These are phyloP conservation scores for Phytophthora sojae DNA, from an alignment of 352 stramenopile genomes.

Conservation along the genomic window DNA sequence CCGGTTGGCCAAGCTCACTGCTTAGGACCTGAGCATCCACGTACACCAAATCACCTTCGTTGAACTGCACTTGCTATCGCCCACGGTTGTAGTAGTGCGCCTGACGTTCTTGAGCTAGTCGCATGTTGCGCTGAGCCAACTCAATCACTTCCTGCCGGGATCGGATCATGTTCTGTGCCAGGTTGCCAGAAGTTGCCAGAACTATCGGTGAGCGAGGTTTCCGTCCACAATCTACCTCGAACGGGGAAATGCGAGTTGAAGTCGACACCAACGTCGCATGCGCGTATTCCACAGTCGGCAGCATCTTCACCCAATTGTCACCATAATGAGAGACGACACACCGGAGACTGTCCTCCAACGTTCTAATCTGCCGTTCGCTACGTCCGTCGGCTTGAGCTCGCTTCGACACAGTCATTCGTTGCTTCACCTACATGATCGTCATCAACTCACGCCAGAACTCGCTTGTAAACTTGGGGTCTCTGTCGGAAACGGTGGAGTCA, in stretches of 20 bases:
- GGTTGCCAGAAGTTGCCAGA: background rate
- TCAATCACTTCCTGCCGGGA: slow-evolving; percentile 2
- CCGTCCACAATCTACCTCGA: slow-evolving; percentile 9
- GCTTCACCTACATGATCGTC: slow-evolving; percentile 9
- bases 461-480: slow-evolving; percentile 8
- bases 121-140: slow-evolving; percentile 5
- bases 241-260: slow-evolving; percentile 6
- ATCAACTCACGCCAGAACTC: slow-evolving; percentile 20
- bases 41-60: slow-evolving; percentile 14
- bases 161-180: slow-evolving; percentile 1
- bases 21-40: background rate
- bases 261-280: slow-evolving; percentile 10
- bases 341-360: slow-evolving; percentile 8
- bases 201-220: slow-evolving; percentile 9
- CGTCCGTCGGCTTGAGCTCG: slow-evolving; percentile 13
- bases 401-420: slow-evolving; percentile 16
- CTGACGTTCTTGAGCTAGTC: background rate
- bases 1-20: slow-evolving; percentile 6
- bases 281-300: slow-evolving; percentile 16
- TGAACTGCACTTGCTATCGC: slow-evolving; percentile 3
- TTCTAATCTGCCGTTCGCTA: slow-evolving; percentile 10
- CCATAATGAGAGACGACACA: slow-evolving; percentile 20
- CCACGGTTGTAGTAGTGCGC: slow-evolving; percentile 4
- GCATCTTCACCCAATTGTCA: slow-evolving; percentile 7
- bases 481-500: slow-evolving; percentile 1